Evolutionary conservation across 176 grass and related monocot genomes (phyloP), one percentile per base, ranked within the genome.

Genomic region (Aegilops longissima): DNA sequence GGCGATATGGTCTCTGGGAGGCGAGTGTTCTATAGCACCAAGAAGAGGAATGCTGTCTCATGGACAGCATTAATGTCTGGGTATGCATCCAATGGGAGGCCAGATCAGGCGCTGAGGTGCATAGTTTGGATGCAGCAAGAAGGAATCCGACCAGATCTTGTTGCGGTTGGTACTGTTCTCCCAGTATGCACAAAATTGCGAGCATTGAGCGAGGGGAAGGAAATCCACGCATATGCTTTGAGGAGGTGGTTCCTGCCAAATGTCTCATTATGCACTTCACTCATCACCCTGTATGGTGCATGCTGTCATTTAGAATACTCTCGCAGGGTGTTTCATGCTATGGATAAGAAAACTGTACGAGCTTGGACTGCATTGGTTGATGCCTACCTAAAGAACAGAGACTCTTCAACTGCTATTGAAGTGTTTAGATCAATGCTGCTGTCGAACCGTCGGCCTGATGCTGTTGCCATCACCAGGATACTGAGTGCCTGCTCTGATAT

Each of bases 111-210:
- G 1, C 64, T 98, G 40, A 91, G 93, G 85, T 98, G 93, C 12
- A 85, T 98, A 82, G 70, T 77, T 76, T 98, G 96, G 96, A 98
- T 98, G 96, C 92, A 95, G 72, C 92, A 93, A 78, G 96, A 95
- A 92, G 90, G 93, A 68, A 79, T 95, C 13, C 89, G 76, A 16
- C 93, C 93, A 49, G 96, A 98, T 67, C 84, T 91, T 23, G 85
- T 96, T 79, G 88, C 90, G 1, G 86, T 98, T 44, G 93, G 86
- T 6, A 98, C 90, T 42, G 90, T 92, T 80, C 84, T 98, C 17
- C 96, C 93, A 34, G 90, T 98, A 84, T 98, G 96, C 74, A 89
- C 90, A 21, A 77, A 90, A 81, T 64, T 98, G 85, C 91, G 87
- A 88, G 90, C 82, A 13, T 51, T 91, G 84, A 88, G 66, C 47